Conservation (phyloP, 305 asterid species). For the Fraxinus greggii region DNA sequence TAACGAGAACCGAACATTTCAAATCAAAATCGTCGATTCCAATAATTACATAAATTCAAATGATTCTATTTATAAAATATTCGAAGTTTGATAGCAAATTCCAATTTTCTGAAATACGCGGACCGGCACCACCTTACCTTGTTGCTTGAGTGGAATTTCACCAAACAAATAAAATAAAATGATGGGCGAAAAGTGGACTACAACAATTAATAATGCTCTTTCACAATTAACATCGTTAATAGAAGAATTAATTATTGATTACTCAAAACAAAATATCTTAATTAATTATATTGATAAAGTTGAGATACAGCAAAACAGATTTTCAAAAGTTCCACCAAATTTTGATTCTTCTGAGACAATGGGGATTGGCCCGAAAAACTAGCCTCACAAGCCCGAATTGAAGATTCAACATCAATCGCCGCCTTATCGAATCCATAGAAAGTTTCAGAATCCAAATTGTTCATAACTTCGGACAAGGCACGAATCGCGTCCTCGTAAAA, state of each 20-base stretch:
- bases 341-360: conserved; percentile 14
- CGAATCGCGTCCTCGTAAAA: conserved; percentile 28
- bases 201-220: neutral
- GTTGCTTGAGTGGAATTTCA: neutral
- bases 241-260: neutral
- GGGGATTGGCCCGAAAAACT: conserved; percentile 18
- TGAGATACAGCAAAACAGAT: conserved; percentile 35
- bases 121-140: neutral
- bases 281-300: conserved; percentile 18
- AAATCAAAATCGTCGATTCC: neutral
- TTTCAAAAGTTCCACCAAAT: conserved; percentile 29
- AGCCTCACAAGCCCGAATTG: conserved; percentile 22
- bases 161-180: neutral
- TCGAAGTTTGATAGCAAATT: no score
- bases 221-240: neutral
- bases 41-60: no score
- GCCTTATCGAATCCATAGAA: conserved; percentile 26
- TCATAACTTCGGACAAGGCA: conserved; percentile 1
- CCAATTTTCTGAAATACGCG: no score
- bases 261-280: neutral
- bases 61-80: no score
- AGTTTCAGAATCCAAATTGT: conserved; percentile 36
- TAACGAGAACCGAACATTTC: neutral
- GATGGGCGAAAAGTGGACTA: neutral
- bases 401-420: conserved; percentile 3